phyloP scores from a whole-genome alignment of 805 yeast species.

The Kregervanrija pseudodelftensis region DNA sequence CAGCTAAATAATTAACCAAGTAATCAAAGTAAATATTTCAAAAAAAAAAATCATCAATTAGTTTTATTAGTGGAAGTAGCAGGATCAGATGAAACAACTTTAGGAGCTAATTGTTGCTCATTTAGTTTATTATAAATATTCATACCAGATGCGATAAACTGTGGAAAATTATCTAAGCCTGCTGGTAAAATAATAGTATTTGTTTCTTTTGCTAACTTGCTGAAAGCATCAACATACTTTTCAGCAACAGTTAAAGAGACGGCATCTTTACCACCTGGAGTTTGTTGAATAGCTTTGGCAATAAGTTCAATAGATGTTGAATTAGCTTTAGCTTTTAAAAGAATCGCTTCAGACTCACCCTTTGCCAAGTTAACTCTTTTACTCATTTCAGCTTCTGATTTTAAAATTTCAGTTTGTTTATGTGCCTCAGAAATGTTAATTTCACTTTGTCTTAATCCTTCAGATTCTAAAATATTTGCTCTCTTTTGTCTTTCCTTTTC shows the following conservation, averaged over 20 bases:
- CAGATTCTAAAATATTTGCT: constrained; percentile 82
- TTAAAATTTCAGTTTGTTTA: constrained; percentile 59
- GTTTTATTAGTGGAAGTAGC: constrained; percentile 1
- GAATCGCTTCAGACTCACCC: constrained; percentile 68
- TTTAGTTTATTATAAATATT: constrained; percentile 48
- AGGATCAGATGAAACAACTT: constrained; percentile 9
- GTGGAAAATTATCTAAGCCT: constrained; percentile 65
- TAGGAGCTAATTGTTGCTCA: constrained; percentile 30
- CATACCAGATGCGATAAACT: constrained; percentile 70
- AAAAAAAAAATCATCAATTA: background rate
- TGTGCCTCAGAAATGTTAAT: constrained; percentile 84
- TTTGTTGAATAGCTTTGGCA: constrained; percentile 58
- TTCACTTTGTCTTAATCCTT: constrained; percentile 72
- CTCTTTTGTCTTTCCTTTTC: constrained; percentile 81
- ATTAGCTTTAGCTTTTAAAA: constrained; percentile 61
- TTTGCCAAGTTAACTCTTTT: constrained; percentile 60
- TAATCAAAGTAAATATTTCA: background rate
- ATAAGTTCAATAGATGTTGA: constrained; percentile 61
- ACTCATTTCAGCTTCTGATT: constrained; percentile 64
- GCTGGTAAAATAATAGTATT: constrained; percentile 76
- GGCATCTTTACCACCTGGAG: constrained; percentile 70
- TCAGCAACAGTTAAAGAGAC: constrained; percentile 77
- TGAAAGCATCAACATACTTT: constrained; percentile 75
- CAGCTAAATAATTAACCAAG: background rate
- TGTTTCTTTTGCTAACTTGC: constrained; percentile 73